These are phyloP conservation scores for Vaccinium corymbosum DNA, from an alignment of 148 eudicot genomes.

Conservation along the genomic window DNA sequence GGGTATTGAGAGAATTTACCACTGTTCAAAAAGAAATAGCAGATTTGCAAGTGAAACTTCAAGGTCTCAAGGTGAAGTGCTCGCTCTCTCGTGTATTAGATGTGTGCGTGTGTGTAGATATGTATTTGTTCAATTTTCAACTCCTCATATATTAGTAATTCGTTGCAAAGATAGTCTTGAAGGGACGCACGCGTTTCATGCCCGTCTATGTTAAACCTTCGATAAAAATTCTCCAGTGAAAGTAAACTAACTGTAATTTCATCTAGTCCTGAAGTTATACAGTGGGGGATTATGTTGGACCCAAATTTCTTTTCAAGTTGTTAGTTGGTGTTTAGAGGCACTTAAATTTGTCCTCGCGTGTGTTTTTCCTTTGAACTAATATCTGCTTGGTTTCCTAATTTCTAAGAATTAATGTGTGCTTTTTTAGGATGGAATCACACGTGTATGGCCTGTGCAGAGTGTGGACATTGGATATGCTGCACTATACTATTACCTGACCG, in stretches of 20 bases:
- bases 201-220: too few species aligned
- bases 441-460: background rate
- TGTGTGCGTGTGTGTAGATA: background rate
- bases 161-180: background rate
- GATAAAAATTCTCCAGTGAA: background rate
- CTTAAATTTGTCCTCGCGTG: background rate
- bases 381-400: background rate
- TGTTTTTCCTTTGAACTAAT: background rate
- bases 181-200: background rate
- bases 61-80: conserved; percentile 81
- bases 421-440: background rate
- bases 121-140: background rate
- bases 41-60: conserved; percentile 95
- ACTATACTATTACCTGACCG: background rate
- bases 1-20: conserved; percentile 88
- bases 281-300: background rate
- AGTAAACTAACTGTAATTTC: background rate
- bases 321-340: background rate
- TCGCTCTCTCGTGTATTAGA: background rate
- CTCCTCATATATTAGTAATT: background rate
- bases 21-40: conserved; percentile 90
- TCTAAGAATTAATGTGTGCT: background rate
- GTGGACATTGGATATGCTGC: background rate
- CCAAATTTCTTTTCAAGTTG: background rate
- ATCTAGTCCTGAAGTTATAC: background rate